Percentiles rank a stretch among this genome's conserved stretches.
These are phyloP conservation scores for Chaetomidium leptoderma DNA, from an alignment of 495 filamentous ascomycete genomes.

Conservation along the genomic window DNA sequence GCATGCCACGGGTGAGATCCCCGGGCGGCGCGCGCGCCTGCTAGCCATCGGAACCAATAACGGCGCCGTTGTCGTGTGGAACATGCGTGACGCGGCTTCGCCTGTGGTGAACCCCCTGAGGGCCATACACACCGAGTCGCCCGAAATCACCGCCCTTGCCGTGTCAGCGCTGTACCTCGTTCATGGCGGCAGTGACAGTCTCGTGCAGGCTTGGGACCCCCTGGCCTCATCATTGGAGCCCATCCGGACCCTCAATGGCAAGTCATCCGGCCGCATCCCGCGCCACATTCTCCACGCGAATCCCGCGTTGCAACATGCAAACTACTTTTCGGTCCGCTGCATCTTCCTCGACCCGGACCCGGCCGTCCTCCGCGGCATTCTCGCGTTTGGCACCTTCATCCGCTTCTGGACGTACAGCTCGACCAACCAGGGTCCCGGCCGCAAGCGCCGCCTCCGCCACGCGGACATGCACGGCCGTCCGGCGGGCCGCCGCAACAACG, in stretches of 20 bases:
- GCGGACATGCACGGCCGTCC: slow-evolving; percentile 42
- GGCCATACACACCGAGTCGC: slow-evolving; percentile 86
- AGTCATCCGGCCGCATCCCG: slow-evolving; percentile 72
- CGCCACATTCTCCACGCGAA: slow-evolving; percentile 40
- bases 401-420: slow-evolving; percentile 95
- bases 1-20: slow-evolving; percentile 52
- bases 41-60: slow-evolving; percentile 74
- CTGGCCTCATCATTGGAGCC: slow-evolving; percentile 75
- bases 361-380: slow-evolving; percentile 82
- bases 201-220: slow-evolving; percentile 96
- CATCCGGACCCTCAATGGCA: slow-evolving; percentile 82
- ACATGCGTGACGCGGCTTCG: slow-evolving; percentile 61
- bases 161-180: slow-evolving; percentile 83
- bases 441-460: slow-evolving; percentile 45
- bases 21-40: slow-evolving; percentile 78
- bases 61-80: slow-evolving; percentile 80
- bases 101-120: slow-evolving; percentile 58
- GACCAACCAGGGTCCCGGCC: slow-evolving; percentile 37
- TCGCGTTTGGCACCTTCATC: slow-evolving; percentile 79
- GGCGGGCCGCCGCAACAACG: slow-evolving; percentile 36
- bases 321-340: slow-evolving; percentile 77
- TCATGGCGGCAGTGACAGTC: slow-evolving; percentile 89
- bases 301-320: slow-evolving; percentile 48
- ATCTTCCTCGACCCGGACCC: slow-evolving; percentile 87
- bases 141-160: slow-evolving; percentile 79